Evolutionary conservation across 371 early-diverging fungal genomes (phyloP), one percentile per base, ranked within the genome.

Genomic region (Fennellomyces sp.): DNA sequence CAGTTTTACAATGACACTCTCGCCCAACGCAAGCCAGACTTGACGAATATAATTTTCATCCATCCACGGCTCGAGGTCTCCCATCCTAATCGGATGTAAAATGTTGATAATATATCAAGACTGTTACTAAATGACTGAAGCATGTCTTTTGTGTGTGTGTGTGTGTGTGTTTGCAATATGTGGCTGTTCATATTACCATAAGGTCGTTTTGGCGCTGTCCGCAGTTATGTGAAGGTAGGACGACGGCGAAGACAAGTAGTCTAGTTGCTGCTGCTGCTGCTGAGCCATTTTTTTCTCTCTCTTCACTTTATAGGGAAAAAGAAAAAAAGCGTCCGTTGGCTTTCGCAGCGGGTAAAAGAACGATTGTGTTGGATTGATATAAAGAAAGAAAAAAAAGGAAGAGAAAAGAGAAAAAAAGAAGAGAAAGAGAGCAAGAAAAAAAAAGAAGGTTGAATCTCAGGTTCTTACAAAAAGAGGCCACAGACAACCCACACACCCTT

Each of bases 51-150:
- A 92, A 50, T 75, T 76, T 56, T 94, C 93, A 67, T 91, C 91
- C 93, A 92, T 92, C 93, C 94, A 92, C 10, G 85, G 80, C 61
- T 92, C 92, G 25, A 94, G 77, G 56, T 92, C 92, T 42, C 92
- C 92, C 91, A 90, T 90, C 91, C 91, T 80, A 65, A 23, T n/a
- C n/a, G n/a, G n/a, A n/a, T 17, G 45, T 19, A 26, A 54, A 17
- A 13, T 52, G 33, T 17, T 27, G 28, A 15, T 29, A 42, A 33
- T 21, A 17, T 19, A 94, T 92, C 8, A 82, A n/a, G n/a, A n/a
- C n/a, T n/a, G n/a, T n/a, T n/a, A n/a, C n/a, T n/a, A n/a, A n/a
- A n/a, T n/a, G n/a, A n/a, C n/a, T n/a, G n/a, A n/a, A n/a, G n/a
- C n/a, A n/a, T 72, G 5, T 92, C 91, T 29, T 66, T 58, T 68